Conservation (phyloP, 2,329 filamentous ascomycete species). For the Bipolaris zeicola region DNA sequence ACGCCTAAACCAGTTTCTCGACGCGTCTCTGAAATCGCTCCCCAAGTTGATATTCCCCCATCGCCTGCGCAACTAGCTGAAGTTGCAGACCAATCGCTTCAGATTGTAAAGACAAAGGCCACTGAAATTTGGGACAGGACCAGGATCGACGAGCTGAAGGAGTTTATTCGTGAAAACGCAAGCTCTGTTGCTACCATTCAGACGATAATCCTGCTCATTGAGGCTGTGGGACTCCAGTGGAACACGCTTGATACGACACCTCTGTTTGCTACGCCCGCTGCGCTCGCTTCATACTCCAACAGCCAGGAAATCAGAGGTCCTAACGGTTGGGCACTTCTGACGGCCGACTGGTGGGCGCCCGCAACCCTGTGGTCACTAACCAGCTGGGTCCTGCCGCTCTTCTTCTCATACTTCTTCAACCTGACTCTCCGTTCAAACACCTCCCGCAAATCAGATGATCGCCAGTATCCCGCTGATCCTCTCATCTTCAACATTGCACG, state of each 20-base stretch:
- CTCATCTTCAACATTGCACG: constrained; percentile 90
- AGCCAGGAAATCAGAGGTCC: constrained; percentile 71
- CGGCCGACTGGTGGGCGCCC: constrained; percentile 81
- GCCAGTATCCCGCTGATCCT: constrained; percentile 74
- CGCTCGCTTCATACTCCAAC: constrained; percentile 60
- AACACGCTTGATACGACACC: constrained; percentile 74
- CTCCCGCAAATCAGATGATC: constrained; percentile 49
- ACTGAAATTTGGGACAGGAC: constrained; percentile 67
- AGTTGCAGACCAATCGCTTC: constrained; percentile 70
- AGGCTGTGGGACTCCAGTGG: constrained; percentile 69
- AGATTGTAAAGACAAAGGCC: constrained; percentile 73
- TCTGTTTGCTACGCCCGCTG: constrained; percentile 72
- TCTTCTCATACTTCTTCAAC: constrained; percentile 90
- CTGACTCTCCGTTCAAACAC: constrained; percentile 66
- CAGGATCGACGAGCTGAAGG: constrained; percentile 68
- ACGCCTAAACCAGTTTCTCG: constrained; percentile 45
- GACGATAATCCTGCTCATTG: constrained; percentile 60
- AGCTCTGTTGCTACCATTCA: constrained; percentile 66
- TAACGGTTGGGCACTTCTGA: constrained; percentile 79
- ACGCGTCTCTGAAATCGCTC: constrained; percentile 64
- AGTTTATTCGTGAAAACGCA: constrained; percentile 70
- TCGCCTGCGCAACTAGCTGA: constrained; percentile 66
- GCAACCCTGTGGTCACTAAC: constrained; percentile 77
- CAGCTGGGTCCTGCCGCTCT: constrained; percentile 69
- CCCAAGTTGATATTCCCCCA: constrained; percentile 65